Evolutionary conservation across 495 filamentous ascomycete species (phyloP).

Genomic region (Thozetella sp.): DNA sequence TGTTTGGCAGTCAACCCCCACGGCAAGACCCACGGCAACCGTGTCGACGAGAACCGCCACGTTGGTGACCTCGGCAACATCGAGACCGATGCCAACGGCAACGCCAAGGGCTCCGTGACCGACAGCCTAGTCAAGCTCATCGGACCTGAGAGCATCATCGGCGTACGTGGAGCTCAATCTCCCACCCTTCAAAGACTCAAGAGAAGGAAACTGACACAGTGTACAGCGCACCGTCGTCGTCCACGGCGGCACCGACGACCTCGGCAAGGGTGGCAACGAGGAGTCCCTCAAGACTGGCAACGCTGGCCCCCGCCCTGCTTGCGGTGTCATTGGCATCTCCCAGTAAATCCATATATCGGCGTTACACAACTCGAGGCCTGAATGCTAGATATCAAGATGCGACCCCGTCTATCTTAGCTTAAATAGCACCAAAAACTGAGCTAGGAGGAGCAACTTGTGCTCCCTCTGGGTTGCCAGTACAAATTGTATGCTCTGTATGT

Average conservation of each 20-base stretch:
- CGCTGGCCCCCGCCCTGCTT: slow-evolving; percentile 88
- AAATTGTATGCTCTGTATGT: too few relatives aligned
- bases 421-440: too few relatives aligned
- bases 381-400: too few relatives aligned
- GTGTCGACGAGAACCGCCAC: slow-evolving; percentile 79
- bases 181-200: neutral
- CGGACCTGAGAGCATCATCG: slow-evolving; percentile 91
- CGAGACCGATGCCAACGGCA: slow-evolving; percentile 89
- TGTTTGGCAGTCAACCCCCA: slow-evolving; percentile 81
- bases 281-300: slow-evolving; percentile 98
- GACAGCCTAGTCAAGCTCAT: slow-evolving; percentile 92
- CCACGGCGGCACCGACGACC: slow-evolving; percentile 92
- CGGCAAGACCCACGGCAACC: slow-evolving; percentile 89
- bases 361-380: too few relatives aligned
- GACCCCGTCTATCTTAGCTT: too few relatives aligned
- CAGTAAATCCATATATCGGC: slow-evolving; percentile 34
- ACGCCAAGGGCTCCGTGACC: slow-evolving; percentile 71
- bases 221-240: slow-evolving; percentile 88
- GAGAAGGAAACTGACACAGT: slow-evolving; percentile 12
- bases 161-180: slow-evolving; percentile 60
- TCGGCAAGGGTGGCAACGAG: slow-evolving; percentile 85
- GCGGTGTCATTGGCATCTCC: slow-evolving; percentile 94
- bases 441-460: too few relatives aligned
- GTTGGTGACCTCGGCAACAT: slow-evolving; percentile 98
- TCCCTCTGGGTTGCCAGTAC: too few relatives aligned